A percentile compares a stretch with the other conserved stretches of the same genome.
Conservation (phyloP, 257 asterid genomes). For the Gentiana dahurica region DNA sequence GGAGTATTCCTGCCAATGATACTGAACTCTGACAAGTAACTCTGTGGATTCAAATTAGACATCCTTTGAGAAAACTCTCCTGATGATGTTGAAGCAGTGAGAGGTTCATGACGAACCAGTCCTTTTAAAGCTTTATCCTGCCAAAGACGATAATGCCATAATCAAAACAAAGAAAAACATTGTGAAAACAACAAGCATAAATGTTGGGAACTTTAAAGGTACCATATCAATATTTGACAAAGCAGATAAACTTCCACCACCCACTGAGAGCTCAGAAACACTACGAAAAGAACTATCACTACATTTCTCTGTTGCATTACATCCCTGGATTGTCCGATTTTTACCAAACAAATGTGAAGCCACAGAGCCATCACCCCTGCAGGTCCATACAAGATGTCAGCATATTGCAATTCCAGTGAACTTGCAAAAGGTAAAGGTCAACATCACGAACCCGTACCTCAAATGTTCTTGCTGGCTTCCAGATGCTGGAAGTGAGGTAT, state of each 20-base stretch:
- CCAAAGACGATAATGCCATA: conserved; percentile 10
- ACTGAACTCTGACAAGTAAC: conserved; percentile 39
- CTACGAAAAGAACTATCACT: conserved; percentile 41
- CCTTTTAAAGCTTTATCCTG: conserved; percentile 84
- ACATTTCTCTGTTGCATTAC: conserved; percentile 26
- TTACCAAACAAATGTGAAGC: conserved; percentile 32
- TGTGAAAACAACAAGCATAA: not conserved
- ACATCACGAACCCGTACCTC: conserved; percentile 28
- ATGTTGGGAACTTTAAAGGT: conserved; percentile 12
- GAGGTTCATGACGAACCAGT: conserved; percentile 51
- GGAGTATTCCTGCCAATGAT: conserved; percentile 60
- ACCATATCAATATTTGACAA: conserved; percentile 68
- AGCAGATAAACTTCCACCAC: conserved; percentile 38
- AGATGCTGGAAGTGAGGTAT: conserved; percentile 21
- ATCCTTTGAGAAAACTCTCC: conserved; percentile 27
- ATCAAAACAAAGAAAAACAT: not conserved
- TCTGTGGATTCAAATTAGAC: conserved; percentile 20
- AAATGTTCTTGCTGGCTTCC: conserved; percentile 24
- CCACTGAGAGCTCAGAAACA: conserved; percentile 50
- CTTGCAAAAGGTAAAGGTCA: conserved; percentile 4
- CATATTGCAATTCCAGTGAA: conserved; percentile 2
- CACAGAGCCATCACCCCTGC: conserved; percentile 28
- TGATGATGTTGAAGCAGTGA: conserved; percentile 28
- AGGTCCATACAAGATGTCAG: conserved; percentile 15
- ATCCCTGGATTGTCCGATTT: conserved; percentile 20